Conservation (phyloP, 345 rosid genomes). For the Aegle marmelos region DNA sequence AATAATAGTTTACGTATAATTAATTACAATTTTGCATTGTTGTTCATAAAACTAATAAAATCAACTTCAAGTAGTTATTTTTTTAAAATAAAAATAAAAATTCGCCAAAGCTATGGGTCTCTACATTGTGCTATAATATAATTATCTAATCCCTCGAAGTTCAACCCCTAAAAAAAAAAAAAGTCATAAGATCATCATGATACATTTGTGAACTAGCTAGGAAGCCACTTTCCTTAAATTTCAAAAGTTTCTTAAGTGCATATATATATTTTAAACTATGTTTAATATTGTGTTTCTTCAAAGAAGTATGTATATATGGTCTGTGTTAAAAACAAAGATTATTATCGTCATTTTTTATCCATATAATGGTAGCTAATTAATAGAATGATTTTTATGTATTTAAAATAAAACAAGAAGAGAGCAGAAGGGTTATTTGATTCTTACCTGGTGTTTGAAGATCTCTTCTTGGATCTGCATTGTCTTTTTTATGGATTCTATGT, state of each 20-base stretch:
- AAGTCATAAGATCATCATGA: not conserved
- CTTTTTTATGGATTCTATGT: conserved; percentile 52
- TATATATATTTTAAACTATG: not conserved
- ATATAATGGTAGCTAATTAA: too few relatives aligned
- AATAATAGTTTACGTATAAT: conserved; percentile 4
- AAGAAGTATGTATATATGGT: too few relatives aligned
- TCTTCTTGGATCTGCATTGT: conserved; percentile 87
- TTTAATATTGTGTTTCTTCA: not conserved
- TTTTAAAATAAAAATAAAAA: too few relatives aligned
- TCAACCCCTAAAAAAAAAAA: too few relatives aligned
- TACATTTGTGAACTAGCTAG: not conserved
- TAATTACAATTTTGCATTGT: too few relatives aligned
- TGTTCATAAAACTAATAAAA: too few relatives aligned
- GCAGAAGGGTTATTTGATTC: not conserved
- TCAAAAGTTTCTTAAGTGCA: not conserved
- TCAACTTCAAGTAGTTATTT: too few relatives aligned
- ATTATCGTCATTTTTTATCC: too few relatives aligned
- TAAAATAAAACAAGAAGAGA: not conserved
- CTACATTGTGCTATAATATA: too few relatives aligned
- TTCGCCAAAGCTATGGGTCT: too few relatives aligned
- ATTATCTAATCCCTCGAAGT: not conserved
- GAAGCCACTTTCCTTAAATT: not conserved
- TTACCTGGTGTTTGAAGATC: conserved; percentile 73
- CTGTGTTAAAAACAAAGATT: too few relatives aligned
- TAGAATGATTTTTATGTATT: not conserved